Base-by-base conservation (phyloP, 495 filamentous ascomycete species). In the Neurospora discreta region DNA sequence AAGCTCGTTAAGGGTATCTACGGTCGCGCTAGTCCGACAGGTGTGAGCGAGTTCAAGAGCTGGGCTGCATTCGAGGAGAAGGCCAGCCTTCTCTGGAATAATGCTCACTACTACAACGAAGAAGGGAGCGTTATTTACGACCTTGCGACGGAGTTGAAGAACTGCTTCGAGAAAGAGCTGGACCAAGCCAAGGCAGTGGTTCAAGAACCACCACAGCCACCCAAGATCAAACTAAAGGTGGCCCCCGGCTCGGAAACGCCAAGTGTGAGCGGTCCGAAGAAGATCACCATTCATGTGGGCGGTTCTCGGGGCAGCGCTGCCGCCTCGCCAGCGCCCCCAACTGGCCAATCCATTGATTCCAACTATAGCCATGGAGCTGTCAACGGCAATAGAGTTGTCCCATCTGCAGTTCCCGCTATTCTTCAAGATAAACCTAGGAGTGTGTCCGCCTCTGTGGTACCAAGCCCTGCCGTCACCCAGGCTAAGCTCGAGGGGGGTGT, bases 41-140 rank as follows among this genome's bases (percentile, higher is more conserved):
- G 86, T n/a, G 79, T 87, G 15, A 91, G 89, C 38, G 88, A 91
- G 40, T 90, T 93, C 79, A 91, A 91, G 74, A 89, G 80, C 30
- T 97, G 94, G 94, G 81, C 88, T 52, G 84, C 88, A 4, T 95
- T 97, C 72, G 92, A 94, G 79, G 87, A 91, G 15, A 92, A 91
- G 72, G 84, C 92, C 65, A 89, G 86, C 73, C 87, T 90, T 70
- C 90, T 97, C 39, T 96, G 93, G 92, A 87, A 85, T 43, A 97
- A 97, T 81, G 94, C 94, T 5, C 88, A 90, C 68, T 87, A 89
- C 39, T 97, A 94, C 80, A 97, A 97, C 75, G 93, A 96, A 76
- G 93, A 96, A 75, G 91, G 86, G 3, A 97, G 94, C 75, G 89
- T 90, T 18, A 91, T 97, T 44, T 90, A 86, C 69, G 81, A 85